Evolutionary conservation across 2,329 filamentous ascomycete genomes (phyloP), one percentile per base, ranked within the genome.

Genomic region (Aspergillus pseudotamarii): DNA sequence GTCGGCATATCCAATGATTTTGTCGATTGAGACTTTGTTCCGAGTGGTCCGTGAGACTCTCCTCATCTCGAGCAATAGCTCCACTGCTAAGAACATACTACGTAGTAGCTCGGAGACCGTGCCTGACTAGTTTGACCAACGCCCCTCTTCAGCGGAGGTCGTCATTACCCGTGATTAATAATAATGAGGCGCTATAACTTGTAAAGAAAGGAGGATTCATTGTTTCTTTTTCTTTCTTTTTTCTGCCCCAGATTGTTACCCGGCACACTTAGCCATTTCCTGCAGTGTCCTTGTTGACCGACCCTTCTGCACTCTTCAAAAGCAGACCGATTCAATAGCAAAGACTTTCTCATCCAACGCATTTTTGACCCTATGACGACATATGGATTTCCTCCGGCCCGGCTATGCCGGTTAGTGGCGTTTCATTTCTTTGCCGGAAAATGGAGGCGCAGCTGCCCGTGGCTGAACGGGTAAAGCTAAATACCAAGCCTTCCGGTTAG

Each of bases 101-200:
- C n/a, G n/a, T n/a, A n/a, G n/a, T n/a, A 59, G 61, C 64, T 64
- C 59, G 41, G n/a, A 64, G 57, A 60, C 58, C 51, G 64, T 66
- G 58, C 62, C 62, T 64, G 64, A 59, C 64, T 66, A 66, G 58
- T 41, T 59, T 28, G 36, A 38, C 38, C 19, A 50, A 45, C 34
- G 55, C 56, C 61, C 64, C 61, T 61, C 57, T 59, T 30, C 28
- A 45, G 21, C 34, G 34, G 57, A 45, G 45, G 54, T 63, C 60
- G 57, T 60, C 60, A 63, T 59, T 59, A 56, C 57, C 38, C 50
- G 38, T 41, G 48, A 46, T 62, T 57, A 62, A 36, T 62, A 58
- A 63, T 63, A n/a, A n/a, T 19, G 9, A n/a, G 11, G 26, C 26
- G 26, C 11, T 34, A 23, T 58, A n/a, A n/a, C 6, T 23, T 9